Evolutionary conservation across 768 basidiomycete species (phyloP).

Genomic region (Cyclocybe aegerita): DNA sequence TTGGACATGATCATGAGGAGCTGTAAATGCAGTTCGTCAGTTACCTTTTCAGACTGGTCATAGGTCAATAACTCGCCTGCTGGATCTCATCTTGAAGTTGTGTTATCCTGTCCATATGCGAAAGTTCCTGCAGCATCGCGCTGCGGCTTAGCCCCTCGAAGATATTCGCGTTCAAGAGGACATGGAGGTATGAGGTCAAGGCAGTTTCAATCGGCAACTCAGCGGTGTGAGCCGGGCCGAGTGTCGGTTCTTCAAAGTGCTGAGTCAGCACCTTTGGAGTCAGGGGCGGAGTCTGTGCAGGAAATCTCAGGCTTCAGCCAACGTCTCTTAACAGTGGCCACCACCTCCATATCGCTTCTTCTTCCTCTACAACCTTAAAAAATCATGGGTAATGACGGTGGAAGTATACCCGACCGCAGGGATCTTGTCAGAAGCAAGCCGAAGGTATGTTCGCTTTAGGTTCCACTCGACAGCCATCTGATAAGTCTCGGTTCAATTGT

Average conservation of each 20-base stretch:
- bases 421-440: conserved; percentile 74
- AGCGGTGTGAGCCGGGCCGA: too few species aligned
- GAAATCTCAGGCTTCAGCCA: background rate
- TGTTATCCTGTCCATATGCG: conserved; percentile 95
- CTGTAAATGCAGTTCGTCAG: conserved; percentile 30
- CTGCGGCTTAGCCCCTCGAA: conserved; percentile 32
- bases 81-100: conserved; percentile 95
- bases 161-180: conserved; percentile 13
- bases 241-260: background rate
- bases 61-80: conserved; percentile 44
- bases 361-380: background rate
- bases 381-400: conserved; percentile 85
- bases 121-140: conserved; percentile 90
- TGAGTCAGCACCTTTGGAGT: background rate
- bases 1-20: conserved; percentile 88
- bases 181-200: conserved; percentile 9
- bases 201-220: background rate
- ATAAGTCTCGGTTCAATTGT: background rate
- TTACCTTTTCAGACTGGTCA: background rate
- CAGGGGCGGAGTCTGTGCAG: too few species aligned
- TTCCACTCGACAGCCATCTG: background rate
- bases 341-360: background rate
- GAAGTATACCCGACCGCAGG: conserved; percentile 82
- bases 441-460: conserved; percentile 45
- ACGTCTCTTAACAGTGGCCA: background rate